phyloP scores from a whole-genome alignment of 371 early-diverging fungal species.

The Astathelohania contejeani region DNA sequence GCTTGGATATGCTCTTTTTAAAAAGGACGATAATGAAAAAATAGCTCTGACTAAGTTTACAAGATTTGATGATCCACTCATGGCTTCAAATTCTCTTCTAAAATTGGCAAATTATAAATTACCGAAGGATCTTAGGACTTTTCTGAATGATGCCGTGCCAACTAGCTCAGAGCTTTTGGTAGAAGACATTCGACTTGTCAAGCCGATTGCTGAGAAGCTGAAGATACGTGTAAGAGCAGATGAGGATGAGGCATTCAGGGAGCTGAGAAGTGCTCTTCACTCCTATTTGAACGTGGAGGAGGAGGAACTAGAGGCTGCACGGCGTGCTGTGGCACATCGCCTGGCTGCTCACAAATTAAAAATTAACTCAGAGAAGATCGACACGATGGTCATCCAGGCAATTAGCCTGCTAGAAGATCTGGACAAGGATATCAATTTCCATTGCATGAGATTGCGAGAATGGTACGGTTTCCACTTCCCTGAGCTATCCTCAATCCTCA shows the following conservation, averaged over 20 bases:
- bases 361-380: slow-evolving; percentile 72
- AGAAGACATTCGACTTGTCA: slow-evolving; percentile 7
- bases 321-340: slow-evolving; percentile 57
- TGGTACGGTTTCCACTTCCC: slow-evolving; percentile 84
- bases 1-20: slow-evolving; percentile 70
- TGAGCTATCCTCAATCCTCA: slow-evolving; percentile 63
- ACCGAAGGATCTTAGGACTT: slow-evolving; percentile 21
- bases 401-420: slow-evolving; percentile 73
- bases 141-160: slow-evolving; percentile 80
- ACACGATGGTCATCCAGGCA: slow-evolving; percentile 83
- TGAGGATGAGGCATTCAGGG: slow-evolving; percentile 1
- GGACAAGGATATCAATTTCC: slow-evolving; percentile 82
- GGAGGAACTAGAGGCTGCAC: slow-evolving; percentile 67
- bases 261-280: slow-evolving; percentile 33
- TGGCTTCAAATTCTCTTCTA: slow-evolving; percentile 57
- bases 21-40: slow-evolving; percentile 63
- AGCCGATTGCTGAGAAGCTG: background rate
- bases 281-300: slow-evolving; percentile 57
- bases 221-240: background rate
- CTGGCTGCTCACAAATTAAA: slow-evolving; percentile 72
- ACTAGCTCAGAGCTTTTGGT: slow-evolving; percentile 58
- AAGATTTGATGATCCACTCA: slow-evolving; percentile 62
- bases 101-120: slow-evolving; percentile 7
- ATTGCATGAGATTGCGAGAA: slow-evolving; percentile 83
- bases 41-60: slow-evolving; percentile 59